phyloP scores from a whole-genome alignment of 1,284 basidiomycete genomes.

The Ustilago cynodontis region DNA sequence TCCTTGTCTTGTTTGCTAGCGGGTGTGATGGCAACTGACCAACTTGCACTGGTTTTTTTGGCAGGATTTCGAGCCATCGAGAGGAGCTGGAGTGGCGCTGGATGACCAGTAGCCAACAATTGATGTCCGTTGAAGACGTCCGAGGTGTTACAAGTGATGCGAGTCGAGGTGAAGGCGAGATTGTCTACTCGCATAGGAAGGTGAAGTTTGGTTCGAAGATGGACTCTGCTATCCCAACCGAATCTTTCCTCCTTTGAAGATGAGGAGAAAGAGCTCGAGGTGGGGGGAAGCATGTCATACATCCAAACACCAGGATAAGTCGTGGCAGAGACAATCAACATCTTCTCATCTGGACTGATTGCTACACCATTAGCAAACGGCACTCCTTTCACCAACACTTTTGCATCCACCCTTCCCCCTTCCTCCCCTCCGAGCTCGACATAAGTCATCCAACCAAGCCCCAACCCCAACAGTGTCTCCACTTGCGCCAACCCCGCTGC shows the following conservation, averaged over 20 bases:
- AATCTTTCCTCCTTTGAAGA: neutral
- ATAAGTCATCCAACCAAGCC: conserved; percentile 74
- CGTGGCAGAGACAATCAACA: conserved; percentile 76
- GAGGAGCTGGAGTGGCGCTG: conserved; percentile 77
- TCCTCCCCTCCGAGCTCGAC: neutral
- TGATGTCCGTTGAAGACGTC: conserved; percentile 59
- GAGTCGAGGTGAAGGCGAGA: conserved; percentile 72
- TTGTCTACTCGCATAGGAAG: conserved; percentile 78
- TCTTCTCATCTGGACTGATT: conserved; percentile 73
- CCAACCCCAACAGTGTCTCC: conserved; percentile 76
- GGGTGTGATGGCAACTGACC: conserved; percentile 28
- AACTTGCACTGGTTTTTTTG: conserved; percentile 12
- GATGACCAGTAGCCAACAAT: conserved; percentile 77
- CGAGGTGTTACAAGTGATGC: neutral
- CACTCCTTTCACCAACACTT: conserved; percentile 73
- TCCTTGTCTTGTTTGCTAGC: neutral
- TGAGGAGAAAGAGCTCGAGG: conserved; percentile 52
- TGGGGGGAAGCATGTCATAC: conserved; percentile 70
- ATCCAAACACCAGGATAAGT: conserved; percentile 73
- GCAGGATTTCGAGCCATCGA: conserved; percentile 73
- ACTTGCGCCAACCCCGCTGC: conserved; percentile 70
- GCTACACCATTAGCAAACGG: conserved; percentile 79
- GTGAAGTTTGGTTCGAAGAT: conserved; percentile 70
- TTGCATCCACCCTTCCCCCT: conserved; percentile 20
- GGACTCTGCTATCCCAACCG: neutral